Evolutionary conservation across 306 rosid species (phyloP), one percentile per base, ranked within the genome.

Genomic region (Oxytropis ochrocephala): DNA sequence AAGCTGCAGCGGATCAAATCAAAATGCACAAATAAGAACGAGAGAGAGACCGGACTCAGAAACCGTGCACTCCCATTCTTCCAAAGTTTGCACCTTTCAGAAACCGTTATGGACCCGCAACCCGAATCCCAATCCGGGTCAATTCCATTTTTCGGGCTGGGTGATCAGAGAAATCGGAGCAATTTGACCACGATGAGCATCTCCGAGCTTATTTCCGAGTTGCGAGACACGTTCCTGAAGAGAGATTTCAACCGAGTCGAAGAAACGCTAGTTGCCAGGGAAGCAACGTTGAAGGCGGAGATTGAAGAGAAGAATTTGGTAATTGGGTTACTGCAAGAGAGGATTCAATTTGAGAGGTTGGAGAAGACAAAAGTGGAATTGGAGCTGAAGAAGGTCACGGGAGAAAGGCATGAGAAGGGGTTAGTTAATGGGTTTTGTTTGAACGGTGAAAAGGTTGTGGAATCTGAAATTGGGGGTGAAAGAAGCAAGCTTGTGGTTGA

Each of bases 211-310:
- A 2, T 79, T 17, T 67, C 67, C 0, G 48, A 67, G 47, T 17
- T 79, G 33, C 47, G 79, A 5, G 75, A 11, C 44, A 11, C 79
- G 6, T 73, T 79, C 30, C 66, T 11, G 18, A 11, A 1, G 4
- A 4, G 24, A 12, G 75, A 79, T 39, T 79, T 79, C 8, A 72
- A 73, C 32, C 44, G 38, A 1, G 79, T 73, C 0, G 83, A 79
- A 14, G 16, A 18, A 52, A 7, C 38, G 17, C 41, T 79, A 29
- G 11, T 73, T 11, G 61, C 46, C 0, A 74, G 79, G 30, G 83
- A 73, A 8, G 43, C 44, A 11, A 51, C 0, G 55, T 66, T 73
- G 21, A 38, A 14, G 11, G 33, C 21, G 0, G 63, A 68, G 43
- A 56, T 74, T 17, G 68, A 74, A 32, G 21, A 68, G 17, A 74